Evolutionary conservation across 1,284 basidiomycete genomes (phyloP), one percentile per base, ranked within the genome.

Genomic region (Ceratobasidium sp.): DNA sequence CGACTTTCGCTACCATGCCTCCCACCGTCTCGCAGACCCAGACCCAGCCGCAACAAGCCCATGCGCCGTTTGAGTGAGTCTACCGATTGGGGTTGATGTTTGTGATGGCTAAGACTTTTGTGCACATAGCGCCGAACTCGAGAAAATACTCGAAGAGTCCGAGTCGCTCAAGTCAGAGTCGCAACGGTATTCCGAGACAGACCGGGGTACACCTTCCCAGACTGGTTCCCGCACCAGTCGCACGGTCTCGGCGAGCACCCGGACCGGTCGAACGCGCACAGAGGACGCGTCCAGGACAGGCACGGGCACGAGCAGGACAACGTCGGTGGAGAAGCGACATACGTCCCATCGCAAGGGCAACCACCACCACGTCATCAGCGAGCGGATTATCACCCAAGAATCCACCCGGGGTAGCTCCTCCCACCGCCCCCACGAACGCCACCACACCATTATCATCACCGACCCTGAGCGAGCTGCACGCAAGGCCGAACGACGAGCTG

Each of bases 361-460:
- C 30, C 64, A 57, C 36, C 48, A 21, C 36, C 64, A 67, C n/a
- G 26, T 43, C n/a, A 26, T 67, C 50, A 28, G 28, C 64, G 64
- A 67, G 64, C 32, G 41, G 9, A 57, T 55, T 23, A 21, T 67
- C 4, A 39, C 32, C 34, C 62, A 65, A 14, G 64, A 67, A 28
- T 34, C 61, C 8, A 67, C 50, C 2, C 61, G 28, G 23, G 45
- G 23, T 32, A 57, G 64, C 32, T n/a, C 46, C 6, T 21, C 34
- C 48, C 39, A 48, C n/a, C 64, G 52, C 2, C 64, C 64, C 2
- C 32, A 41, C 34, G 36, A 48, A 2, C 64, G 64, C 52, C 64
- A 67, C 39, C 64, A 67, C 36, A 67, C 64, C 26, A 67, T 67
- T 36, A 21, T 67, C 14, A 55, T 67, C 34, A 67, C 64, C 36